A percentile compares a stretch with the other conserved stretches of the same genome.
Evolutionary conservation across 2,329 filamentous ascomycete genomes (phyloP).

Genomic region (Aspergillus intermedius): DNA sequence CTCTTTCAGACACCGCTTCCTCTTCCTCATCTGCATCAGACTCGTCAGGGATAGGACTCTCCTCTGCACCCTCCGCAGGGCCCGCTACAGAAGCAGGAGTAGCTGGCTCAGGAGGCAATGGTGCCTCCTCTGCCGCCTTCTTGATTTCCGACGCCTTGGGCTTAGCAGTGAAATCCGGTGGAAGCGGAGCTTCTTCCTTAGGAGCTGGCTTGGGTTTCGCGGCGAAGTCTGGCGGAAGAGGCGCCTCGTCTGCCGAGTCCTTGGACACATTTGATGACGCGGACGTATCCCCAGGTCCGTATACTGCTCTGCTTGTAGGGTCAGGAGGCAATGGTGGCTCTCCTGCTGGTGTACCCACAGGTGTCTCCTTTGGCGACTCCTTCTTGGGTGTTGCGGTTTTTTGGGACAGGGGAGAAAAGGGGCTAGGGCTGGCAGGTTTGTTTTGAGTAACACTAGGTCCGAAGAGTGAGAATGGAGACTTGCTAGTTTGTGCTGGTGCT

Average conservation of each 20-base stretch:
- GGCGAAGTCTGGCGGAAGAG: slow-evolving; percentile 28
- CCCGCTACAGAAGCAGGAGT: slow-evolving; percentile 7
- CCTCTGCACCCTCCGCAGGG: slow-evolving; percentile 13
- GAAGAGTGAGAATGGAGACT: slow-evolving; percentile 26
- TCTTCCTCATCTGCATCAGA: slow-evolving; percentile 22
- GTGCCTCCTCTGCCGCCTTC: slow-evolving; percentile 12
- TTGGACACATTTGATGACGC: slow-evolving; percentile 40
- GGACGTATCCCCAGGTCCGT: slow-evolving; percentile 44
- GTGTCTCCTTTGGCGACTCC: slow-evolving; percentile 22
- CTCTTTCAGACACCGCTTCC: slow-evolving; percentile 21
- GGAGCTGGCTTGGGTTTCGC: slow-evolving; percentile 12
- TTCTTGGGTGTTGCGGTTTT: slow-evolving; percentile 31
- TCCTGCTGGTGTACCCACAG: slow-evolving; percentile 24
- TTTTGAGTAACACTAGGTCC: slow-evolving; percentile 18
- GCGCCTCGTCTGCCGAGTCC: slow-evolving; percentile 35
- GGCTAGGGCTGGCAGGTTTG: slow-evolving; percentile 22
- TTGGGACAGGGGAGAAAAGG: slow-evolving; percentile 27
- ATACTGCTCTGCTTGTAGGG: slow-evolving; percentile 40
- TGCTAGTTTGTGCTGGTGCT: slow-evolving; percentile 21
- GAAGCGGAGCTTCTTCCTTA: slow-evolving; percentile 19
- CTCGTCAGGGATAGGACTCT: slow-evolving; percentile 27
- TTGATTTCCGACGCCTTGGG: slow-evolving; percentile 6
- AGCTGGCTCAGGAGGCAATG: slow-evolving; percentile 22
- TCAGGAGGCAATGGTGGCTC: slow-evolving; percentile 41
- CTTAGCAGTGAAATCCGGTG: slow-evolving; percentile 16